Evolutionary conservation across 2,329 filamentous ascomycete species (phyloP).

Genomic region (Cladorrhinum sp.): DNA sequence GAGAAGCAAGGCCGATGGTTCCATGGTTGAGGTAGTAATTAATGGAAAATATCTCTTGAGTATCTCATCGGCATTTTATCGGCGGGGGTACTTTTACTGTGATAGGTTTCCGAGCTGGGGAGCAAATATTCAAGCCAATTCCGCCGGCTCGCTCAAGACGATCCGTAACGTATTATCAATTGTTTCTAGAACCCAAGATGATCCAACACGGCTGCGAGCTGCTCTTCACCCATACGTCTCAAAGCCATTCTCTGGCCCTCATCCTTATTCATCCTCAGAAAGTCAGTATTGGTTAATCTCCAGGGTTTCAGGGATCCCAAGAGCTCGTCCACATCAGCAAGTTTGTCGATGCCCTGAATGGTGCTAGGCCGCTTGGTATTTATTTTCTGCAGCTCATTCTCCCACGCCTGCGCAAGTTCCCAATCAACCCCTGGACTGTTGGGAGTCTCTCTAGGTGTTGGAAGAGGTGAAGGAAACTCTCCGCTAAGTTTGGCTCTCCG

Average conservation of each 20-base stretch:
- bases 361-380: constrained; percentile 16
- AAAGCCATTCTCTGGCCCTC: constrained; percentile 13
- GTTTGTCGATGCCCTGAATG: constrained; percentile 14
- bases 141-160: constrained; percentile 5
- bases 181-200: constrained; percentile 7
- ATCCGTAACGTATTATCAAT: constrained; percentile 4
- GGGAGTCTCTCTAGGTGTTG: constrained; percentile 2
- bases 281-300: constrained; percentile 14
- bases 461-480: constrained; percentile 17
- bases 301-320: constrained; percentile 14
- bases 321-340: constrained; percentile 13
- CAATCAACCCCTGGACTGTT: constrained; percentile 12
- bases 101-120: constrained; percentile 1
- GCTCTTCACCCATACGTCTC: constrained; percentile 11
- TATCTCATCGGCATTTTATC: too few species aligned
- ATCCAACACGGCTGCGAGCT: constrained; percentile 9
- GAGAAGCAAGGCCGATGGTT: too few species aligned
- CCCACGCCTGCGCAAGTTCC: constrained; percentile 13
- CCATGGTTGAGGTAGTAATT: too few species aligned
- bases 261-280: constrained; percentile 15
- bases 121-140: constrained; percentile 3
- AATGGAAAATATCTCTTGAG: too few species aligned
- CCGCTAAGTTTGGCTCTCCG: constrained; percentile 22
- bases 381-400: constrained; percentile 11
- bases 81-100: too few species aligned